Conservation (phyloP, 257 asterid species). For the Osmanthus fragrans region DNA sequence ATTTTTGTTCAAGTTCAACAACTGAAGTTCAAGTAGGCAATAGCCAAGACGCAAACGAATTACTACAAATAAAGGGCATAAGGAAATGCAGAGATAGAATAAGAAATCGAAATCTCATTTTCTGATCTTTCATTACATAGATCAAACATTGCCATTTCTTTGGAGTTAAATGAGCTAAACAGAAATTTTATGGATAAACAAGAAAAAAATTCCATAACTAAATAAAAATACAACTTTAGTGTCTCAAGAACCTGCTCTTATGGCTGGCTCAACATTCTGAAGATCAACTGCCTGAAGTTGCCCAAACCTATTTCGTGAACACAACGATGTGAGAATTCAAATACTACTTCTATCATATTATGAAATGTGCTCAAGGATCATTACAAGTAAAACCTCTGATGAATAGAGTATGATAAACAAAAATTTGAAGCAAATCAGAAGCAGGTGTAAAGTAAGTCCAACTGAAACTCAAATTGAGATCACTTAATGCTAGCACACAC, state of each 20-base stretch:
- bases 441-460: background rate
- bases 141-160: background rate
- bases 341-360: background rate
- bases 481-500: background rate
- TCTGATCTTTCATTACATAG: background rate
- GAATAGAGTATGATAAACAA: background rate
- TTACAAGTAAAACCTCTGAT: background rate
- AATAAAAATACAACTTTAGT: background rate
- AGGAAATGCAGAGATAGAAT: background rate
- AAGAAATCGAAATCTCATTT: background rate
- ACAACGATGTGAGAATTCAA: background rate
- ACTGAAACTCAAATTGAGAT: background rate
- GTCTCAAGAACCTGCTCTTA: slow-evolving; percentile 69
- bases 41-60: no score
- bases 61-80: no score
- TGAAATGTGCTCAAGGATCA: background rate
- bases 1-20: no score
- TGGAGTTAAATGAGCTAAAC: background rate
- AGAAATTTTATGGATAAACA: background rate
- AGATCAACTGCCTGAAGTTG: slow-evolving; percentile 94
- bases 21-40: no score
- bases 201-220: background rate
- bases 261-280: slow-evolving; percentile 77
- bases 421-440: background rate
- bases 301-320: slow-evolving; percentile 53